phyloP scores from a whole-genome alignment of 768 basidiomycete genomes.

The Rubroboletus pulcherrimus region DNA sequence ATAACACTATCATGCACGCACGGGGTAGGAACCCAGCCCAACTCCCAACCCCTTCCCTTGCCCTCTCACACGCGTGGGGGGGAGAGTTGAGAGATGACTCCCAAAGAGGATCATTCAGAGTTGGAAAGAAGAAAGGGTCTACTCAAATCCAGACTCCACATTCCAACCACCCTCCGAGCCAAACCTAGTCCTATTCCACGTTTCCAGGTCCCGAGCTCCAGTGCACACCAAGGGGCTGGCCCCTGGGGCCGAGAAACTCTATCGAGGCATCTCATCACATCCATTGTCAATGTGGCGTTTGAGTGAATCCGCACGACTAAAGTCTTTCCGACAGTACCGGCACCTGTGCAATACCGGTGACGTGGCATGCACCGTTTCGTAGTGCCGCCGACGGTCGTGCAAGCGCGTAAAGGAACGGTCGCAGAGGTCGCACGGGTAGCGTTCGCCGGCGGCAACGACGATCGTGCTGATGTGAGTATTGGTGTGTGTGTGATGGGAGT shows the following conservation, averaged over 20 bases:
- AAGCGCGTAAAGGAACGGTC: slow-evolving; percentile 77
- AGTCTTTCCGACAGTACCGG: slow-evolving; percentile 70
- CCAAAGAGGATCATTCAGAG: slow-evolving; percentile 13
- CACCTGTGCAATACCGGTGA: slow-evolving; percentile 66
- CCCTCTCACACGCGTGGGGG: slow-evolving; percentile 7
- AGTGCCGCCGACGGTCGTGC: slow-evolving; percentile 80
- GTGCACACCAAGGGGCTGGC: slow-evolving; percentile 1
- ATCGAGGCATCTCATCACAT: slow-evolving; percentile 59
- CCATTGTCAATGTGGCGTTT: slow-evolving; percentile 83
- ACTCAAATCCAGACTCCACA: slow-evolving; percentile 13
- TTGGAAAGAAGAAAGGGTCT: slow-evolving; percentile 4
- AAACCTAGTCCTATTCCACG: slow-evolving; percentile 11
- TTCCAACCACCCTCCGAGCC: slow-evolving; percentile 8
- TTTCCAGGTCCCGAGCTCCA: slow-evolving; percentile 13
- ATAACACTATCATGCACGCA: slow-evolving; percentile 1
- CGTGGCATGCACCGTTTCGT: slow-evolving; percentile 69
- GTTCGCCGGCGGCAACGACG: slow-evolving; percentile 41
- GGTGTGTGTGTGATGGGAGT: slow-evolving; percentile 4
- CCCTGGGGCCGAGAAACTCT: slow-evolving; percentile 13
- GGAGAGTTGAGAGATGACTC: slow-evolving; percentile 14
- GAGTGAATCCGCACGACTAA: slow-evolving; percentile 75
- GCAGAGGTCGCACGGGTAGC: slow-evolving; percentile 70
- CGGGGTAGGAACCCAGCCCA: slow-evolving; percentile 2
- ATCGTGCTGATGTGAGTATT: slow-evolving; percentile 15
- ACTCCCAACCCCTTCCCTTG: background rate